These are phyloP conservation scores for Phyllosticta paracitricarpa DNA, from an alignment of 2,329 filamentous ascomycete species.

Conservation along the genomic window DNA sequence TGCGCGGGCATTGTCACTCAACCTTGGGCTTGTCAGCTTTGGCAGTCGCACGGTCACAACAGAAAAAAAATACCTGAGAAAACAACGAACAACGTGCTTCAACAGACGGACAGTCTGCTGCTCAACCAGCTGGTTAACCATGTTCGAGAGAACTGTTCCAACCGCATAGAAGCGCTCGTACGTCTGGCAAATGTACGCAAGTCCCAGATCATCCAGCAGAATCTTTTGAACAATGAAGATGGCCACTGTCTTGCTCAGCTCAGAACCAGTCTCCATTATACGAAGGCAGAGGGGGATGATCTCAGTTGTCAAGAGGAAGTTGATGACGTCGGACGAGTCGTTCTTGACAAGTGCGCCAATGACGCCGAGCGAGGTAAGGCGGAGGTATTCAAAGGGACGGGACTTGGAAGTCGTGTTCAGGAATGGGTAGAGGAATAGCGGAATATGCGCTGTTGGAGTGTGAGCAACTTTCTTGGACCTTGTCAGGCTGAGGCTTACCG, in stretches of 20 bases:
- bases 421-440: slow-evolving; percentile 94
- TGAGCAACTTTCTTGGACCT: slow-evolving; percentile 10
- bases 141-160: slow-evolving; percentile 93
- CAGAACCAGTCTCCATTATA: slow-evolving; percentile 98
- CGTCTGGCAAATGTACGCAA: slow-evolving; percentile 97
- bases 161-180: slow-evolving; percentile 98
- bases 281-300: slow-evolving; percentile 95
- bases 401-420: slow-evolving; percentile 98
- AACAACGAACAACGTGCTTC: slow-evolving; percentile 96
- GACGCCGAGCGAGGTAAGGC: slow-evolving; percentile 88
- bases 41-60: not conserved
- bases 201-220: slow-evolving; percentile 84
- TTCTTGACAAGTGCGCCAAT: slow-evolving; percentile 98
- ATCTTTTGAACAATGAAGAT: slow-evolving; percentile 99
- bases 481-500: slow-evolving; percentile 45
- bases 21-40: slow-evolving; percentile 37
- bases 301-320: slow-evolving; percentile 95
- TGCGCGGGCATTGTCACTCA: slow-evolving; percentile 92
- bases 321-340: slow-evolving; percentile 96
- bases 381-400: slow-evolving; percentile 91
- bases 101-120: slow-evolving; percentile 91
- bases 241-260: slow-evolving; percentile 96
- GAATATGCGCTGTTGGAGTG: slow-evolving; percentile 69
- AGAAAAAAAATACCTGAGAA: slow-evolving; percentile 64
- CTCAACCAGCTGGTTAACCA: slow-evolving; percentile 96